phyloP scores from a whole-genome alignment of 805 yeast genomes.

The Lipomyces oligophaga region DNA sequence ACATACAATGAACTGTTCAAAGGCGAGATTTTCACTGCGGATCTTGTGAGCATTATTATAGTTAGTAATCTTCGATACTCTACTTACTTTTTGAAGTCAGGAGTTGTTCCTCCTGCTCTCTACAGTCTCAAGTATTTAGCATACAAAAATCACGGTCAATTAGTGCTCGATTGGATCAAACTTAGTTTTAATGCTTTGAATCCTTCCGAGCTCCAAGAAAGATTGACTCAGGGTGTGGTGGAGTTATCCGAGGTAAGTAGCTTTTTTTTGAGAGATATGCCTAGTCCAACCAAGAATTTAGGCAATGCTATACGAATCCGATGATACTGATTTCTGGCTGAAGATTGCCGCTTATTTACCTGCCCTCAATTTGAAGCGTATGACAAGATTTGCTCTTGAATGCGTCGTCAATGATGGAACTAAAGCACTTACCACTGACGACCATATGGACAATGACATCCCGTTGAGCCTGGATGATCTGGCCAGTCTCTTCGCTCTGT shows the following conservation, averaged over 20 bases:
- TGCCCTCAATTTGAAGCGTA: slow-evolving; percentile 16
- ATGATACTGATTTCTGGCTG: slow-evolving; percentile 26
- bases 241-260: slow-evolving; percentile 60
- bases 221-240: slow-evolving; percentile 48
- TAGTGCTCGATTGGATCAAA: slow-evolving; percentile 48
- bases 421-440: slow-evolving; percentile 1
- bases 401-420: slow-evolving; percentile 12
- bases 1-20: slow-evolving; percentile 61
- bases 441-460: slow-evolving; percentile 1
- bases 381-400: slow-evolving; percentile 21
- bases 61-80: slow-evolving; percentile 1
- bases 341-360: slow-evolving; percentile 24
- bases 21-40: slow-evolving; percentile 58
- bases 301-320: slow-evolving; percentile 56
- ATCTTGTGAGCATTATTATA: slow-evolving; percentile 18
- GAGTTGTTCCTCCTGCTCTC: slow-evolving; percentile 58
- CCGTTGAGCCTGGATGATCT: slow-evolving; percentile 21
- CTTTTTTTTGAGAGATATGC: slow-evolving; percentile 11
- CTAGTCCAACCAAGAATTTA: slow-evolving; percentile 35
- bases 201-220: slow-evolving; percentile 41
- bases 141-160: slow-evolving; percentile 75
- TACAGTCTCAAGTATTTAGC: slow-evolving; percentile 71
- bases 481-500: slow-evolving; percentile 15
- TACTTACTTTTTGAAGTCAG: slow-evolving; percentile 12
- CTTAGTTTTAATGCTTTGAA: slow-evolving; percentile 31